A percentile compares a stretch with the other conserved stretches of the same genome.
Conservation (phyloP, 768 basidiomycete species). For the Ramaria rubella region DNA sequence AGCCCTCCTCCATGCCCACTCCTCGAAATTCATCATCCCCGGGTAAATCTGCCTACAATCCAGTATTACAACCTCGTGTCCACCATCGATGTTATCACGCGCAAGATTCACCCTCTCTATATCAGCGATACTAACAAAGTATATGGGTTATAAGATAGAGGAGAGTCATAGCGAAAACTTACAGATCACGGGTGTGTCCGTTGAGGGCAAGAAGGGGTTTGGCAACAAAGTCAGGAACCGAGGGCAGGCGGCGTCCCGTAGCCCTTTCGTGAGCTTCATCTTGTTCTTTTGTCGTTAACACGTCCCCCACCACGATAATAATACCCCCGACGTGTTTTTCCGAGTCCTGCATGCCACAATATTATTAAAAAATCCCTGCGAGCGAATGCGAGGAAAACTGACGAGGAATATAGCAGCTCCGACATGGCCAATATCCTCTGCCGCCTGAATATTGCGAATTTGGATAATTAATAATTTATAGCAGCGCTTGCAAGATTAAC, state of each 20-base stretch:
- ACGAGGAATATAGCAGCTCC: conserved; percentile 30
- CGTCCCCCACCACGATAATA: conserved; percentile 26
- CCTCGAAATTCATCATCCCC: conserved; percentile 24
- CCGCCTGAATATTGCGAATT: conserved; percentile 23
- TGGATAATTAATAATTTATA: not conserved
- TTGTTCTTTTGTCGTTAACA: conserved; percentile 23
- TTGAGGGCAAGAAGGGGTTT: conserved; percentile 24
- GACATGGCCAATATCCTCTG: conserved; percentile 31
- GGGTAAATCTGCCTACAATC: conserved; percentile 20
- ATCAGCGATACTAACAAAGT: conserved; percentile 20
- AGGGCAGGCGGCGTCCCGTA: conserved; percentile 19
- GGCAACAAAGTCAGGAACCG: conserved; percentile 25
- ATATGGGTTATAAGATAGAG: not conserved
- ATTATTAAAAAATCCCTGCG: not conserved
- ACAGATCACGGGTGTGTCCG: conserved; percentile 26
- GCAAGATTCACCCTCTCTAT: conserved; percentile 24
- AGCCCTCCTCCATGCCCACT: conserved; percentile 20
- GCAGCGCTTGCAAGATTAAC: conserved; percentile 4
- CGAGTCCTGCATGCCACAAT: conserved; percentile 23
- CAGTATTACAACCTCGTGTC: conserved; percentile 17
- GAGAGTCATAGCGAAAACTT: conserved; percentile 11
- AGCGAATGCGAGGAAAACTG: not conserved
- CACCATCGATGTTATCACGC: conserved; percentile 16
- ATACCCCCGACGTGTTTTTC: conserved; percentile 19
- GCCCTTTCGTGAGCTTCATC: conserved; percentile 22